Evolutionary conservation across 768 basidiomycete genomes (phyloP).

Genomic region (Rhodotorula sphaerocarpa): DNA sequence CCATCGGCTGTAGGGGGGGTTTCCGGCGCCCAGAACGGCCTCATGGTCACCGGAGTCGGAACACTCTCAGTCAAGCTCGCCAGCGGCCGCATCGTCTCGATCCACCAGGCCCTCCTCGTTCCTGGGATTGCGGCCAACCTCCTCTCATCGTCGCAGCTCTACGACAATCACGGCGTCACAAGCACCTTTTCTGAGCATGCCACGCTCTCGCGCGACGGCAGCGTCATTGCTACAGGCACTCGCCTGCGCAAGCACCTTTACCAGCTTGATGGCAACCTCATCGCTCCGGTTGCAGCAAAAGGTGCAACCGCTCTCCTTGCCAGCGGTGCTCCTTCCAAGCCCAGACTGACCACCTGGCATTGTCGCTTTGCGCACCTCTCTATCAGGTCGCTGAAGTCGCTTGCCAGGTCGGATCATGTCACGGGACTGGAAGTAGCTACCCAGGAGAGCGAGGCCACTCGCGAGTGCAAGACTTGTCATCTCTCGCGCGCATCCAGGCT

Average conservation of each 20-base stretch:
- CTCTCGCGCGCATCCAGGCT: background rate
- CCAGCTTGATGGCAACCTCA: background rate
- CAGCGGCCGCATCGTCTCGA: background rate
- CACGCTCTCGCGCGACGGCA: background rate
- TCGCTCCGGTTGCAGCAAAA: background rate
- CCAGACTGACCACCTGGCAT: background rate
- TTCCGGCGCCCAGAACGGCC: background rate
- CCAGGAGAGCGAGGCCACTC: background rate
- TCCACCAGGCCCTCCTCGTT: slow-evolving; percentile 6
- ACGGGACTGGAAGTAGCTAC: background rate
- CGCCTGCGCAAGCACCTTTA: background rate
- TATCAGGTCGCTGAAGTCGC: background rate
- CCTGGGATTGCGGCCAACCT: slow-evolving; percentile 7
- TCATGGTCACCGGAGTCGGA: slow-evolving; percentile 7
- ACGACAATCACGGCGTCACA: background rate
- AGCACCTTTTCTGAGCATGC: background rate
- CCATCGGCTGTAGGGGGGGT: slow-evolving; percentile 12
- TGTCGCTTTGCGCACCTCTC: slow-evolving; percentile 6
- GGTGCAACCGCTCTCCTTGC: slow-evolving; percentile 13
- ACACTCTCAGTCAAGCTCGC: background rate
- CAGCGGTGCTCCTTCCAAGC: too few relatives aligned
- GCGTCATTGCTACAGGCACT: slow-evolving; percentile 1
- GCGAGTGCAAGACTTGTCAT: slow-evolving; percentile 7
- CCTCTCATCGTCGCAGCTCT: slow-evolving; percentile 2
- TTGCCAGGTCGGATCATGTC: background rate